Percentiles rank a stretch among this genome's conserved stretches.
Evolutionary conservation across 2,329 filamentous ascomycete genomes (phyloP).

Genomic region (Claviceps paspali): DNA sequence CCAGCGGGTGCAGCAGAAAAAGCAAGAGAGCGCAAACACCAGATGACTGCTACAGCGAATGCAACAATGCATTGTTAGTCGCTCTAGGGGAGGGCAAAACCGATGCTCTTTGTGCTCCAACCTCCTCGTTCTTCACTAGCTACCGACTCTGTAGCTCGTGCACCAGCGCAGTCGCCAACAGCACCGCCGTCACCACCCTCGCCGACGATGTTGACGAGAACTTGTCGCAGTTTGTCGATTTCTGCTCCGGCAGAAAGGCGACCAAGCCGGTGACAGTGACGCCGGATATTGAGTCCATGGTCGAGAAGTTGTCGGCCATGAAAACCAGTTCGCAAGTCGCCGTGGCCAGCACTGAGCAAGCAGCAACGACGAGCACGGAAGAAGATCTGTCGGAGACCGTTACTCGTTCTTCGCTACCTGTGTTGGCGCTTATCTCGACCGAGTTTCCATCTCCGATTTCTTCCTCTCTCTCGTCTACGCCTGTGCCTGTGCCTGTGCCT

Average conservation of each 20-base stretch:
- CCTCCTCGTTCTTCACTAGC: conserved; percentile 25
- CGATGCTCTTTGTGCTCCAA: conserved; percentile 25
- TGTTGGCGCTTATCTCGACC: no score
- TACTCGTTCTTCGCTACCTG: no score
- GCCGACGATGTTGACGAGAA: no score
- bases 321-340: conserved; percentile 13
- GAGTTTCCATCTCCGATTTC: no score
- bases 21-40: conserved; percentile 29
- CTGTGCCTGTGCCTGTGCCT: no score
- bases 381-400: no score
- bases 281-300: conserved; percentile 11
- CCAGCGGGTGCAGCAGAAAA: conserved; percentile 8
- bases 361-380: no score
- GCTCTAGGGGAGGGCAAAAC: conserved; percentile 32
- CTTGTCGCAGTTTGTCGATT: conserved; percentile 31
- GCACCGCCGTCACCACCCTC: no score
- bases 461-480: no score
- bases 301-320: conserved; percentile 10
- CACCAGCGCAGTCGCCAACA: conserved; percentile 14
- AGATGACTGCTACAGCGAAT: conserved; percentile 33
- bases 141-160: conserved; percentile 27
- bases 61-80: conserved; percentile 37
- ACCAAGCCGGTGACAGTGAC: conserved; percentile 7
- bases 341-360: no score
- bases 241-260: conserved; percentile 22